phyloP scores from a whole-genome alignment of 192 early-diverging fungal genomes.

The Lunasporangiospora selenospora region DNA sequence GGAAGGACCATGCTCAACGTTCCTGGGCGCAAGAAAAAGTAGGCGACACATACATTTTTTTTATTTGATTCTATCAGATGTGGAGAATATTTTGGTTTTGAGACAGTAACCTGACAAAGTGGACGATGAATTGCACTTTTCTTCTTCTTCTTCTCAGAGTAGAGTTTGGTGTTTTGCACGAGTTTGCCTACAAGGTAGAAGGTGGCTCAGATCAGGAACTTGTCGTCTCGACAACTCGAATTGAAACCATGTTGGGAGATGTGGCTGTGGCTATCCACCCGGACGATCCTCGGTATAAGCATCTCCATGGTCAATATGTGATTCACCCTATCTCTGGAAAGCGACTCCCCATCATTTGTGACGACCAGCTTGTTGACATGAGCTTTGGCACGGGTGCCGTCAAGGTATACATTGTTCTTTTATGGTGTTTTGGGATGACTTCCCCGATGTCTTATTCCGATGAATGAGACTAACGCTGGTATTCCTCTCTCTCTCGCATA shows the following conservation, averaged over 20 bases:
- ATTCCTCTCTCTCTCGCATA: constrained; percentile 48
- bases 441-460: not conserved
- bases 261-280: constrained; percentile 94
- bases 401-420: no score
- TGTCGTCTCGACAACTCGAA: constrained; percentile 94
- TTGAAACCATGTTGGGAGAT: constrained; percentile 99
- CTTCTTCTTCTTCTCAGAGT: constrained; percentile 78
- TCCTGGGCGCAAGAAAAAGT: constrained; percentile 78
- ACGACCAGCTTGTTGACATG: constrained; percentile 85
- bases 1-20: constrained; percentile 74
- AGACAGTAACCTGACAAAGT: no score
- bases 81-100: no score
- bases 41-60: constrained; percentile 9
- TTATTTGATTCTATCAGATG: no score
- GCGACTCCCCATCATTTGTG: constrained; percentile 83
- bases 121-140: no score
- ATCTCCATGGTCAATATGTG: constrained; percentile 67
- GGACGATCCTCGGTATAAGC: constrained; percentile 81
- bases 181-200: constrained; percentile 87
- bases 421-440: constrained; percentile 6
- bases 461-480: no score
- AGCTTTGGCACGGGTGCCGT: constrained; percentile 96
- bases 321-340: constrained; percentile 85
- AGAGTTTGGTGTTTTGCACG: constrained; percentile 93
- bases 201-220: constrained; percentile 67